Evolutionary conservation across 768 basidiomycete genomes (phyloP).

Genomic region (Lactarius vividus): DNA sequence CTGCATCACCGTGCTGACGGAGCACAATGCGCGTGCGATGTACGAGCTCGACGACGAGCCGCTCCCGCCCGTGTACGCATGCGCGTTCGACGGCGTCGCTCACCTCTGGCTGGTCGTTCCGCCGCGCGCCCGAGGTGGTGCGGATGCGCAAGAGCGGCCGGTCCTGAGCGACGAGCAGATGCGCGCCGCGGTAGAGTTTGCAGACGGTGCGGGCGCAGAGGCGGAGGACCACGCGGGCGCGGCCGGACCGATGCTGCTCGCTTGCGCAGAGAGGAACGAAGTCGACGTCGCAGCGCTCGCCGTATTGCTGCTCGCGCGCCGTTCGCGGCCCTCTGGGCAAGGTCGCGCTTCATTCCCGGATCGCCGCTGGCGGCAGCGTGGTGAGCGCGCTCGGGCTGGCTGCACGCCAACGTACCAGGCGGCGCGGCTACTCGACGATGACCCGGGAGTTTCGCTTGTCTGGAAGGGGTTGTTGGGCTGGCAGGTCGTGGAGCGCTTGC

Average conservation of each 20-base stretch:
- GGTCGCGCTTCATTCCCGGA: neutral
- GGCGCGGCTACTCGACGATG: constrained; percentile 1
- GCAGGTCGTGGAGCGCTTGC: constrained; percentile 19
- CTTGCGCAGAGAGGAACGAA: constrained; percentile 10
- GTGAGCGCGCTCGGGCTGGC: neutral
- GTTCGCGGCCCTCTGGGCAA: neutral
- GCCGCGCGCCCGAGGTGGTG: neutral
- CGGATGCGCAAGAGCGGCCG: neutral
- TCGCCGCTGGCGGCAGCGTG: neutral
- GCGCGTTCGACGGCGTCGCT: neutral
- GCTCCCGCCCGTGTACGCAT: constrained; percentile 11
- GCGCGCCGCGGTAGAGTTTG: constrained; percentile 5
- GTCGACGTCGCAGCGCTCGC: constrained; percentile 16
- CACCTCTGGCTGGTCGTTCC: constrained; percentile 22
- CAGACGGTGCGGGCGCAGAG: neutral
- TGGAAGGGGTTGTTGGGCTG: constrained; percentile 18
- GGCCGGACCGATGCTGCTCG: neutral
- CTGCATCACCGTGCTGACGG: constrained; percentile 17
- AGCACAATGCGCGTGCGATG: neutral
- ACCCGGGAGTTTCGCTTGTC: neutral
- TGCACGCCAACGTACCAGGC: neutral
- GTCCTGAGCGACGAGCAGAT: constrained; percentile 12
- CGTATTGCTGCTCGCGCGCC: constrained; percentile 1
- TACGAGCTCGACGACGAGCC: neutral
- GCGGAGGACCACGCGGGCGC: neutral